These are phyloP conservation scores for Syzygium syzygioides DNA, from an alignment of 441 rosid genomes.

Conservation along the genomic window DNA sequence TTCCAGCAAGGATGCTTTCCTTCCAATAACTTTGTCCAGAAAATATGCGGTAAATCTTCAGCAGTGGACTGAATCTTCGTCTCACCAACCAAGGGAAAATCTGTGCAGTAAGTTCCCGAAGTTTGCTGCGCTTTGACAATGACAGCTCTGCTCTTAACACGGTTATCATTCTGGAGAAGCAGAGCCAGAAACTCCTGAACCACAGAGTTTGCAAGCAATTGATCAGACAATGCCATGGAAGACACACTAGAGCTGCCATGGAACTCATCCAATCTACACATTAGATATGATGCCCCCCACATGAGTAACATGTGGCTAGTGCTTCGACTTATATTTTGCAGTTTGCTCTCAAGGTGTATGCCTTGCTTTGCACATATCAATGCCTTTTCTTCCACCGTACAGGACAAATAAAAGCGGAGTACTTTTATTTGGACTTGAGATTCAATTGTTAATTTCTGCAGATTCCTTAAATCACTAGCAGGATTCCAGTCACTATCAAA, in stretches of 20 bases:
- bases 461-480: slow-evolving; percentile 53
- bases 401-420: slow-evolving; percentile 69
- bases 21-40: slow-evolving; percentile 65
- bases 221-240: slow-evolving; percentile 20
- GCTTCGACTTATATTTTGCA: slow-evolving; percentile 33
- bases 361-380: slow-evolving; percentile 65
- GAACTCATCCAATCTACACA: slow-evolving; percentile 57
- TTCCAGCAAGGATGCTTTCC: slow-evolving; percentile 68
- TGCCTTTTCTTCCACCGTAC: slow-evolving; percentile 75
- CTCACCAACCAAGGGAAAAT: slow-evolving; percentile 56
- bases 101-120: slow-evolving; percentile 45
- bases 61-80: slow-evolving; percentile 31
- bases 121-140: slow-evolving; percentile 49
- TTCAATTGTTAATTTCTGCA: slow-evolving; percentile 71
- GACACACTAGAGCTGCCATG: slow-evolving; percentile 24
- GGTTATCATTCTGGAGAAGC: slow-evolving; percentile 35
- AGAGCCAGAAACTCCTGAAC: slow-evolving; percentile 46
- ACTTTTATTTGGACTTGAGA: slow-evolving; percentile 48
- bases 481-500: slow-evolving; percentile 85
- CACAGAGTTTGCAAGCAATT: slow-evolving; percentile 30
- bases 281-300: slow-evolving; percentile 79
- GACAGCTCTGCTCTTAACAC: slow-evolving; percentile 23
- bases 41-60: slow-evolving; percentile 51
- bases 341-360: slow-evolving; percentile 32
- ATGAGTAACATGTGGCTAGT: slow-evolving; percentile 59